Evolutionary conservation across 257 asterid genomes (phyloP).

Genomic region (Solanum sitiens): DNA sequence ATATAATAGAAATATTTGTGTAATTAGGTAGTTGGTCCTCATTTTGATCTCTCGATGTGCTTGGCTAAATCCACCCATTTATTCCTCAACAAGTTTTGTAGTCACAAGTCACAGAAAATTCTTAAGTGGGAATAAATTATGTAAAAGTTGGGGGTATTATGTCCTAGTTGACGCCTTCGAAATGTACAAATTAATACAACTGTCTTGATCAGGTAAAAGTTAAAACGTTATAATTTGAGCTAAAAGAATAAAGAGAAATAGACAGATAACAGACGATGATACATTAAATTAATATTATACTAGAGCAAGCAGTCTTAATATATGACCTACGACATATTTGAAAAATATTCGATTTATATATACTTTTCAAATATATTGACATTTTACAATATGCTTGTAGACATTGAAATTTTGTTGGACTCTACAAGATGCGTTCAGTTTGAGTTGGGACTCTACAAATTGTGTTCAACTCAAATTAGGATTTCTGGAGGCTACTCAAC

Average conservation of each 20-base stretch:
- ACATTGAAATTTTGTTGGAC: no score
- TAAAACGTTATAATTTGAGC: neutral
- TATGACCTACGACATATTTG: neutral
- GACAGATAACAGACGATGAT: neutral
- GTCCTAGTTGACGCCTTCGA: neutral
- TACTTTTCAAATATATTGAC: neutral
- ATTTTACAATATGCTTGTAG: no score
- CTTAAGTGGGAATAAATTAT: neutral
- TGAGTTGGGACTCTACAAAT: no score
- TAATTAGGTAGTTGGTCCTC: no score
- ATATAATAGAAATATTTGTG: no score
- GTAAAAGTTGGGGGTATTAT: neutral
- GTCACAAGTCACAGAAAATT: neutral
- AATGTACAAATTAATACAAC: neutral
- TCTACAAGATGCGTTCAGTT: no score
- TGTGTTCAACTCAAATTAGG: no score
- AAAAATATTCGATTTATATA: neutral
- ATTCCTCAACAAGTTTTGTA: neutral
- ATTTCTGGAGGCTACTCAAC: no score
- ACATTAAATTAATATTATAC: neutral
- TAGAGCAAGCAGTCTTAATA: neutral
- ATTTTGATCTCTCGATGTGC: neutral
- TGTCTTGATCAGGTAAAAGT: neutral
- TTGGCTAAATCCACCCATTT: neutral
- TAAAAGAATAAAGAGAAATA: neutral